Percentiles rank a stretch among this genome's conserved stretches.
phyloP scores from a whole-genome alignment of 1,284 basidiomycete genomes.

The Trametes pubescens region DNA sequence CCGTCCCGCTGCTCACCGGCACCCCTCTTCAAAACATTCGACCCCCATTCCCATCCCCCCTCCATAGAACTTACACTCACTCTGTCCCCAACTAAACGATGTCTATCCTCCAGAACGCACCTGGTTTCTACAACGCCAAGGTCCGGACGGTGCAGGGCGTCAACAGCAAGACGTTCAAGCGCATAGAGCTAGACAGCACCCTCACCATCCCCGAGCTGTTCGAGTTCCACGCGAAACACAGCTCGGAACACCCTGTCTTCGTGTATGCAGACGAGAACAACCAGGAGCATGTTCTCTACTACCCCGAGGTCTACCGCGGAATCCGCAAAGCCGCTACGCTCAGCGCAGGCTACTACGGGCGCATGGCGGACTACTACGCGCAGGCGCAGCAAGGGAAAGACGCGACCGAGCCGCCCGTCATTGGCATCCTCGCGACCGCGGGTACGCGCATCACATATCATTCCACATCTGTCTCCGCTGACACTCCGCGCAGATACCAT shows the following conservation, averaged over 20 bases:
- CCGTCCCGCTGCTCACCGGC: neutral
- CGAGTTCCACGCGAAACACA: slow-evolving; percentile 43
- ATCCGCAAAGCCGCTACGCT: slow-evolving; percentile 38
- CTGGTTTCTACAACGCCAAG: slow-evolving; percentile 27
- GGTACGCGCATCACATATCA: slow-evolving; percentile 24
- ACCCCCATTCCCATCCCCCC: neutral
- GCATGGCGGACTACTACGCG: slow-evolving; percentile 18
- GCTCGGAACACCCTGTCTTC: slow-evolving; percentile 42
- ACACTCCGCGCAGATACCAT: slow-evolving; percentile 39
- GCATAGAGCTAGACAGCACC: slow-evolving; percentile 14
- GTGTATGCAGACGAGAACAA: slow-evolving; percentile 35
- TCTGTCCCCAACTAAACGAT: neutral
- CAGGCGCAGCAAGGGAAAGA: slow-evolving; percentile 21
- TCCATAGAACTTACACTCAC: neutral
- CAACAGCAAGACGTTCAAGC: slow-evolving; percentile 28
- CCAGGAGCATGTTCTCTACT: slow-evolving; percentile 30
- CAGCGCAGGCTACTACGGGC: slow-evolving; percentile 21
- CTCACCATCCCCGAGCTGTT: slow-evolving; percentile 41
- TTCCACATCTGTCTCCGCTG: neutral
- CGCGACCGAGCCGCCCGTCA: slow-evolving; percentile 28
- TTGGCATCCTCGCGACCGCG: slow-evolving; percentile 39
- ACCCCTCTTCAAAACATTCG: no score
- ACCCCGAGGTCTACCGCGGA: slow-evolving; percentile 35
- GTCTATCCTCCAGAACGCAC: slow-evolving; percentile 19
- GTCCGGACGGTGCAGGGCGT: slow-evolving; percentile 26